phyloP scores from a whole-genome alignment of 1,284 basidiomycete species.

The Sporisorium scitamineum region DNA sequence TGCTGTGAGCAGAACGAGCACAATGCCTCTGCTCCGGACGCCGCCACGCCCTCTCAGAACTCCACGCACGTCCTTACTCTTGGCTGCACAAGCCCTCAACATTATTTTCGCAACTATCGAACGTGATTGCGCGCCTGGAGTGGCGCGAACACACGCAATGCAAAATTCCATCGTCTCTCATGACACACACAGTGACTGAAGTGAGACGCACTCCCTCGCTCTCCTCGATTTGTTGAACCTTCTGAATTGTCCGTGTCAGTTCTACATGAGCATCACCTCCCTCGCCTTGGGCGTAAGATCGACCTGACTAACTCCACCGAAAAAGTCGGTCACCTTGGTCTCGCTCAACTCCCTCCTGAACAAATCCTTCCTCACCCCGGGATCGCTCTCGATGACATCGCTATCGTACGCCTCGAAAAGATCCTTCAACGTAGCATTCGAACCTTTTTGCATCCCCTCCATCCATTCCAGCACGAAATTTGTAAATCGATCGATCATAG shows the following conservation, averaged over 20 bases:
- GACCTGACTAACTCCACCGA: constrained; percentile 88
- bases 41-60: neutral
- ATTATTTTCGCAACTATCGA: neutral
- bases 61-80: neutral
- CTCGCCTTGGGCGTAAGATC: constrained; percentile 72
- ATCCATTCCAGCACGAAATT: constrained; percentile 91
- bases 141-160: neutral
- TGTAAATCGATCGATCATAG: constrained; percentile 94
- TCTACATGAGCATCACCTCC: constrained; percentile 23
- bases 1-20: constrained; percentile 7
- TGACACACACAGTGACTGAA: neutral
- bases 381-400: constrained; percentile 81
- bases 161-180: neutral
- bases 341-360: constrained; percentile 78
- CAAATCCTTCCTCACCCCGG: constrained; percentile 87
- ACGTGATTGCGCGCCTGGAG: neutral
- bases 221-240: neutral
- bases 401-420: constrained; percentile 87
- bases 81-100: neutral
- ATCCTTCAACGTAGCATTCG: constrained; percentile 82
- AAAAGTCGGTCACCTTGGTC: constrained; percentile 92
- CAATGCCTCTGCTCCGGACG: constrained; percentile 7
- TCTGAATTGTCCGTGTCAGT: neutral
- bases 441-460: constrained; percentile 92
- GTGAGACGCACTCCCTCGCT: neutral